phyloP scores from a whole-genome alignment of 1,139 yeast species.

The Hansenula lynferdii region DNA sequence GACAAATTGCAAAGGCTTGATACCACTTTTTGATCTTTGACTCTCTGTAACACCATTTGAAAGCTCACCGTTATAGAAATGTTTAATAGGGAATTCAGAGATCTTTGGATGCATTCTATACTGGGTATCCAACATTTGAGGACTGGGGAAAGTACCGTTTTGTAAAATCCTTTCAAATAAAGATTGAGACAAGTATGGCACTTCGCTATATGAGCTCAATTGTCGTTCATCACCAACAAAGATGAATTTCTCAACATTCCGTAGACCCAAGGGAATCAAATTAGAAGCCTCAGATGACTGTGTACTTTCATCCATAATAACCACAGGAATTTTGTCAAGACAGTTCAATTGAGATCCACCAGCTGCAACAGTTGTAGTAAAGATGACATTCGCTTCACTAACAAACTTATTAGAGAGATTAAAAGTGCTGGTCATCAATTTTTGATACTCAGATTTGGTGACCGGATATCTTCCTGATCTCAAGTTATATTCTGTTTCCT shows the following conservation, averaged over 20 bases:
- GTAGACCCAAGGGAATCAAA: conserved; percentile 62
- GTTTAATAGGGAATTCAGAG: conserved; percentile 48
- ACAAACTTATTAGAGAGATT: conserved; percentile 44
- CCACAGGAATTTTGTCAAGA: conserved; percentile 55
- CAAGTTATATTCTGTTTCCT: conserved; percentile 39
- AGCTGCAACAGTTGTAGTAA: conserved; percentile 68
- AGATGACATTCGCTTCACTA: conserved; percentile 63
- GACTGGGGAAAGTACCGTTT: conserved; percentile 51
- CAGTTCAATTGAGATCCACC: conserved; percentile 61
- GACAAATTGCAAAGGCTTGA: conserved; percentile 52
- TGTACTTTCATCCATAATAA: conserved; percentile 67
- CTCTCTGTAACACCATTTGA: conserved; percentile 55
- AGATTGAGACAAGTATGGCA: conserved; percentile 54
- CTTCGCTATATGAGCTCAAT: conserved; percentile 57
- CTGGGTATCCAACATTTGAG: conserved; percentile 68
- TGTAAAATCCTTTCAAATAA: conserved; percentile 53
- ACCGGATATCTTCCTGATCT: conserved; percentile 34
- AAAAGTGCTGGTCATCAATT: conserved; percentile 39
- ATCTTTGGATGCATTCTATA: conserved; percentile 70
- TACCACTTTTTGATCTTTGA: conserved; percentile 38
- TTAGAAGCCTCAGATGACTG: conserved; percentile 71
- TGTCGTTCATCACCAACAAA: conserved; percentile 73
- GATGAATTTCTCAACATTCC: conserved; percentile 61
- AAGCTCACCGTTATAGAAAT: conserved; percentile 49
- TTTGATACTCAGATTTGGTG: conserved; percentile 43